Base-by-base conservation (phyloP, 2,329 filamentous ascomycete genomes). In the Neonectria coccinea region DNA sequence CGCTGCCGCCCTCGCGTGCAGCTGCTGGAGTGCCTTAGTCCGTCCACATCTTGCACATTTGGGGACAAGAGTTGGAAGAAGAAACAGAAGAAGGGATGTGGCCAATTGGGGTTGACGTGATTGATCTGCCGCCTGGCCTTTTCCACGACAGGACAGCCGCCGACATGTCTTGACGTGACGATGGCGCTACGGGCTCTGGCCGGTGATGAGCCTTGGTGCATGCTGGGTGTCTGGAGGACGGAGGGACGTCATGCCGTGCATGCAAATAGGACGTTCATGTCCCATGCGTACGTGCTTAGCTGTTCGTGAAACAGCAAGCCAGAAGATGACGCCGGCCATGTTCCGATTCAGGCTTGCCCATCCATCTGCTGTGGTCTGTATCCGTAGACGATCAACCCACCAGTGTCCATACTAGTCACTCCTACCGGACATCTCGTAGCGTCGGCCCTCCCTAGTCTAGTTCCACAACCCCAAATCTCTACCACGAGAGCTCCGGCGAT, bases 101-200 rank as follows among this genome's bases (percentile, higher is more conserved):
- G 55, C 67, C 55, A 71, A 71, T 68, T 67, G 63, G 67, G 52
- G 51, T 58, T 27, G 39, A 29, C n/a, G 22, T n/a, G 44, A 59
- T 58, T 65, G 39, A 29, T 45, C 25, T 48, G 45, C 29, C 10
- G 27, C 47, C 56, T 42, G 22, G 27, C 45, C 47, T 51, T 20
- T 31, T 18, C 47, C 10, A n/a, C 18, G 47, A 51, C 16, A 20
- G 47, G 47, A 33, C 25, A 50, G 47, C 27, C 22, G 47, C 29
- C 27, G 29, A 18, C 47, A 51, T 27, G 47, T 29, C 27, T 31
- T 11, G 7, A 36, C 18, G 18, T 25, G 48, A 51, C 14, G 29
- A 51, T 51, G 48, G 48, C 29, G 29, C 48, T 33, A 51, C 29
- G n/a, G 31, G 48, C 48, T 55, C 45, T 64, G 51, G 48, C 61